phyloP scores from a whole-genome alignment of 1,139 yeast genomes.

The Lodderomyces jiufengensis region DNA sequence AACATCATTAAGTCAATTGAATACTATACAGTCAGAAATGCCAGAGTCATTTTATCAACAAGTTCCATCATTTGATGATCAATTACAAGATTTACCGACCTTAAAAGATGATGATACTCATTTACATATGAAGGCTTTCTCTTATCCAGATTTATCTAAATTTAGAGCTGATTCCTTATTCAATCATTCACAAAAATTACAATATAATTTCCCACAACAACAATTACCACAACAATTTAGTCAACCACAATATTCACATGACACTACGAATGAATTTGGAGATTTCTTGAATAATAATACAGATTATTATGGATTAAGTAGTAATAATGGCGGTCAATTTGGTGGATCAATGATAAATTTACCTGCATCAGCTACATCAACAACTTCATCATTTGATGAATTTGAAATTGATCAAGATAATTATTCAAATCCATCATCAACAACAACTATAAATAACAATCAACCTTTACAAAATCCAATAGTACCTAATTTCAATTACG shows the following conservation, averaged over 20 bases:
- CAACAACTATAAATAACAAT: background rate
- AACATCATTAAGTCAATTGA: conserved; percentile 5
- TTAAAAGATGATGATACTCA: background rate
- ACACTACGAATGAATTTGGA: background rate
- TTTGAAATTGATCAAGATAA: conserved; percentile 2
- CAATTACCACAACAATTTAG: background rate
- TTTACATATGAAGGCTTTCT: conserved; percentile 19
- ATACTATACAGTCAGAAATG: conserved; percentile 8
- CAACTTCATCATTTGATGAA: background rate
- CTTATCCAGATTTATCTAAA: conserved; percentile 28
- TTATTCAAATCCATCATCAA: background rate
- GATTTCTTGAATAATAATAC: background rate
- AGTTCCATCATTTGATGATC: conserved; percentile 6
- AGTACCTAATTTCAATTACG: background rate
- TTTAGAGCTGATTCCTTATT: conserved; percentile 10
- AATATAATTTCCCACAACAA: conserved; percentile 3
- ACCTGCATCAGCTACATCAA: background rate
- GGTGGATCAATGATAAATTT: background rate
- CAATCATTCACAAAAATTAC: conserved; percentile 9
- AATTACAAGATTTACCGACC: conserved; percentile 6
- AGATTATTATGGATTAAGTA: background rate
- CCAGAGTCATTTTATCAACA: conserved; percentile 7
- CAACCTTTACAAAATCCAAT: background rate
- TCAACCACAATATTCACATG: conserved; percentile 2
- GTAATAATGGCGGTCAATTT: background rate